Conservation (phyloP, 2,329 filamentous ascomycete genomes). For the Fusarium brevicatenulatum region DNA sequence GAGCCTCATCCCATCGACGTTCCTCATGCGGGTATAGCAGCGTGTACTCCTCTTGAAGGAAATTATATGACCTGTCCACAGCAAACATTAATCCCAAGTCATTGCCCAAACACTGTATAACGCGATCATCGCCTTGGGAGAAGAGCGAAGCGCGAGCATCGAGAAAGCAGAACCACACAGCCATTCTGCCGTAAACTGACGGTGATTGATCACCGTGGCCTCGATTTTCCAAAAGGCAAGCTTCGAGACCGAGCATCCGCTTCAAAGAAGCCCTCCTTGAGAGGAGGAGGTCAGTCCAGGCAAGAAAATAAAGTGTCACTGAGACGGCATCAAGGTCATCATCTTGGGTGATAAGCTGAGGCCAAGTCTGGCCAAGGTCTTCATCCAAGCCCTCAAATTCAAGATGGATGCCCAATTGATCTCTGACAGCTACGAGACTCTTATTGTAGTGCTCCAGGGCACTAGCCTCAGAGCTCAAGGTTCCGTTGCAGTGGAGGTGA, state of each 20-base stretch:
- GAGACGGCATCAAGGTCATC: not conserved
- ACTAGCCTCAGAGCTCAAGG: rapidly evolving
- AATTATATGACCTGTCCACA: not conserved
- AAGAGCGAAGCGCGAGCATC: not conserved
- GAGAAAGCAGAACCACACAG: not conserved
- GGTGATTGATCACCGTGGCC: not conserved
- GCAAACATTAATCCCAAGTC: not conserved
- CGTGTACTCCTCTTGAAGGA: not conserved
- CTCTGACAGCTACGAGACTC: not conserved
- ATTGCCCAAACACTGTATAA: not conserved
- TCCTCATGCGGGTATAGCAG: not conserved
- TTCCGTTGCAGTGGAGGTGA: not conserved
- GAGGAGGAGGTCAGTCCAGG: not conserved
- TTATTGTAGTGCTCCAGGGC: not conserved
- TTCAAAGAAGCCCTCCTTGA: rapidly evolving
- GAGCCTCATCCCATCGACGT: not conserved
- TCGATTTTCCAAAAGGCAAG: rapidly evolving
- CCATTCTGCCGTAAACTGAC: not conserved
- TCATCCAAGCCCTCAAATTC: rapidly evolving
- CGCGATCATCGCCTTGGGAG: rapidly evolving
- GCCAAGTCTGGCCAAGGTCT: not conserved
- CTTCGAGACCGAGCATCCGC: rapidly evolving
- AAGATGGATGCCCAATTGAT: not conserved
- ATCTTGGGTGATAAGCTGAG: not conserved
- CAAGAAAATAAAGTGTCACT: not conserved